A percentile compares a stretch with the other conserved stretches of the same genome.
These are phyloP conservation scores for Serendipita indica DNA, from an alignment of 768 basidiomycete species.

Conservation along the genomic window DNA sequence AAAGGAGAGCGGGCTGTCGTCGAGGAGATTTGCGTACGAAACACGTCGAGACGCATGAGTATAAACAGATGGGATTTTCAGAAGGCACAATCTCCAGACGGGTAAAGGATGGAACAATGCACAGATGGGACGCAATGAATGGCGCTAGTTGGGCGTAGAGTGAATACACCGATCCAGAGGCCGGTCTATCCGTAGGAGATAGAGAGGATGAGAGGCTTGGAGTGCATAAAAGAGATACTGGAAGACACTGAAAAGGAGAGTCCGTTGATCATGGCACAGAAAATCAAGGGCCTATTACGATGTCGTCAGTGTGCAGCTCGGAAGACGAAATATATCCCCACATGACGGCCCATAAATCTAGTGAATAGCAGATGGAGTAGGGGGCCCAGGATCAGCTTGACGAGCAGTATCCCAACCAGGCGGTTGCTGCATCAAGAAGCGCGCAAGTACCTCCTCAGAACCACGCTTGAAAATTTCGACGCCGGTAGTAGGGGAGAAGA, in stretches of 20 bases:
- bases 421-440: slow-evolving; percentile 43
- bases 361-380: slow-evolving; percentile 4
- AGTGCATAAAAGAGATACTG: background rate
- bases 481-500: slow-evolving; percentile 76
- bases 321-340: no score
- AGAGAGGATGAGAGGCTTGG: no score
- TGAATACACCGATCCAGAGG: no score
- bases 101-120: no score
- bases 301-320: no score
- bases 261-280: no score
- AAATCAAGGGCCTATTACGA: background rate
- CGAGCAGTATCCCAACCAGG: background rate
- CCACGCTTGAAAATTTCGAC: slow-evolving; percentile 77
- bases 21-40: no score
- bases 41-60: no score
- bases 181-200: no score
- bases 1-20: no score
- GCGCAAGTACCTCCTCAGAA: slow-evolving; percentile 72
- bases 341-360: no score
- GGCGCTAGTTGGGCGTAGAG: background rate
- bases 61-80: background rate
- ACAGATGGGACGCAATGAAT: background rate
- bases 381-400: background rate
- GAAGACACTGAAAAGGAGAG: background rate
- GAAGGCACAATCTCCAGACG: background rate